Evolutionary conservation across 345 rosid genomes (phyloP), one percentile per base, ranked within the genome.

Genomic region (Atalantia buxifolia): DNA sequence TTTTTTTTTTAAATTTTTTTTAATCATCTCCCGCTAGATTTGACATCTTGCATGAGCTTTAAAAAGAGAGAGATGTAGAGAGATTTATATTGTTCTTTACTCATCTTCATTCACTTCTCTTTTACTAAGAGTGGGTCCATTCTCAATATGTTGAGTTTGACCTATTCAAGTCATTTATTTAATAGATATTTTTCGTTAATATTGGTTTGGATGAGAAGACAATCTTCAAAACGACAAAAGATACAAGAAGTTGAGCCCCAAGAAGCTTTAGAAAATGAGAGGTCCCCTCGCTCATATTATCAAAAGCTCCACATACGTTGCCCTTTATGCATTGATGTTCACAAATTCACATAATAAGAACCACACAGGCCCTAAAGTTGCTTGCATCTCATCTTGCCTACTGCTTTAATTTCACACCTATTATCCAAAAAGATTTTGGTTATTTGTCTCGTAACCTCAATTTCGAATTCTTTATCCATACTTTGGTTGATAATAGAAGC

Each of bases 201-300:
- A 30, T 38, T 75, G 50, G 59, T 66, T 77, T 19, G 79, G 60
- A 79, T 75, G 64, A 71, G 77, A 81, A 82, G 86, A 87, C 93
- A 91, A 89, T 90, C 93, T 91, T 91, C 90, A 84, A 83, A 86
- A 85, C 98, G 86, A 92, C 93, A 85, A 94, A 92, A 94, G 98
- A 72, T 85, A 77, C 74, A 76, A 82, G 78, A 80, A 55, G 76
- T 21, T 75, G 84, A 84, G 86, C 79, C 90, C 90, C 85, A 86
- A 28, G 79, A 81, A 78, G 81, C 89, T 86, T 88, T 83, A 83
- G 77, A 77, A 80, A 68, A 81, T 62, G 61, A 75, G 81, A 89
- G 91, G 91, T 88, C 92, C 94, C 90, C 88, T 53, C 35, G 57
- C 62, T 65, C 60, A 70, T 75, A 59, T 61, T 85, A 69, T 74